Evolutionary conservation across 2,329 filamentous ascomycete genomes (phyloP).

Genomic region (Ceratocystis huliohia): DNA sequence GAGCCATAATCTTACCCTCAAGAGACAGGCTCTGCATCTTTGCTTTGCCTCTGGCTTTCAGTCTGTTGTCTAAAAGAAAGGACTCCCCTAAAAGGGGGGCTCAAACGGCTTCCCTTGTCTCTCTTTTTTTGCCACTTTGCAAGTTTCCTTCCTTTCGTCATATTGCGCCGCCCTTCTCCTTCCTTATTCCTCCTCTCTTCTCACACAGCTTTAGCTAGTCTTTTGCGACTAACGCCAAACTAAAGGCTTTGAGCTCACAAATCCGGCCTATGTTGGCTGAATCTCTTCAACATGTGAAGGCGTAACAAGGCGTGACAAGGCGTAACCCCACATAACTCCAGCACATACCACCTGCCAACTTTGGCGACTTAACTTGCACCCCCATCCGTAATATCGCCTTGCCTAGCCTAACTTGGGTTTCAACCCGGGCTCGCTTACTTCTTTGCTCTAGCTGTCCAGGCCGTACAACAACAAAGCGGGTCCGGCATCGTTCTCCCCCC

Average conservation of each 20-base stretch:
- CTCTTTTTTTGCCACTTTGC: not conserved
- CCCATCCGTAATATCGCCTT: not conserved
- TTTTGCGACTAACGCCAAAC: no score
- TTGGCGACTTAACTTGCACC: not conserved
- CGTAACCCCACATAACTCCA: not conserved
- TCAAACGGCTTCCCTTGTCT: not conserved
- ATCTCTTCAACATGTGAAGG: no score
- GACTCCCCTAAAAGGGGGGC: not conserved
- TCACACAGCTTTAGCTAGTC: not conserved
- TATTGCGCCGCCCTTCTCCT: not conserved
- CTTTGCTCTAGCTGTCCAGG: no score
- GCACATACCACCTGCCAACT: not conserved
- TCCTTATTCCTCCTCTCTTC: not conserved
- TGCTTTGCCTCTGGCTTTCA: not conserved
- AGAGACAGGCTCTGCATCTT: not conserved
- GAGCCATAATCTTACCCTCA: not conserved
- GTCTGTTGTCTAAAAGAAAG: not conserved
- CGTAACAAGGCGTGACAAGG: not conserved
- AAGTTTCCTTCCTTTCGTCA: not conserved
- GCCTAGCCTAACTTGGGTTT: not conserved
- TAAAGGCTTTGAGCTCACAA: no score
- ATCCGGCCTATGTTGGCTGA: no score
- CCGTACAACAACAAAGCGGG: not conserved
- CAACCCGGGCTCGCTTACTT: no score
- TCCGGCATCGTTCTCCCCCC: not conserved